phyloP scores from a whole-genome alignment of 1,284 basidiomycete genomes.

The Pseudozyma sp. region DNA sequence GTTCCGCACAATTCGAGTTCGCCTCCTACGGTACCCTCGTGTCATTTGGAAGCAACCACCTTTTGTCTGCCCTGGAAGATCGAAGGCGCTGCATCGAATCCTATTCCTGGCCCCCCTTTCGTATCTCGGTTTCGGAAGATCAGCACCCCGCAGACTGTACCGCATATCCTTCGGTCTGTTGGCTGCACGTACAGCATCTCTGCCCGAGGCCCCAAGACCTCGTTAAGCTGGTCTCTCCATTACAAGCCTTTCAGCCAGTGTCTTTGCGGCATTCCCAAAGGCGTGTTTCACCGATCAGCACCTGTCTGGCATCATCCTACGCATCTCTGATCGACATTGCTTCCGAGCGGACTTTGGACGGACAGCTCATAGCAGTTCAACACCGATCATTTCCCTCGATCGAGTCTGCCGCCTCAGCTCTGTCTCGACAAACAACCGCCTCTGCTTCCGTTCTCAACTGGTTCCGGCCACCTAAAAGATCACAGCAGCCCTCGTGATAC shows the following conservation, averaged over 20 bases:
- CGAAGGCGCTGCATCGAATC: no score
- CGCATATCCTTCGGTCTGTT: slow-evolving; percentile 21
- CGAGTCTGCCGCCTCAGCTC: not conserved
- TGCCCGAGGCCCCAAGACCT: slow-evolving; percentile 23
- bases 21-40: slow-evolving; percentile 18
- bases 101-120: not conserved
- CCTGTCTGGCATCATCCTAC: slow-evolving; percentile 17
- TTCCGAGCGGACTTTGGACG: slow-evolving; percentile 41
- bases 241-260: not conserved
- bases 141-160: slow-evolving; percentile 13
- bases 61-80: no score
- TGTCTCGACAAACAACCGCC: not conserved
- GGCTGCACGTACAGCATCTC: slow-evolving; percentile 25
- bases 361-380: slow-evolving; percentile 9
- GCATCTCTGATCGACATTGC: slow-evolving; percentile 43
- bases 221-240: not conserved
- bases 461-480: slow-evolving; percentile 16
- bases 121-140: not conserved
- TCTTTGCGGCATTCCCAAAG: not conserved
- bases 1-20: slow-evolving; percentile 1
- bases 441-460: slow-evolving; percentile 4
- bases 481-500: slow-evolving; percentile 13
- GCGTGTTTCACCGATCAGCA: slow-evolving; percentile 4
- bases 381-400: slow-evolving; percentile 3
- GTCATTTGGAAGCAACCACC: slow-evolving; percentile 1